phyloP scores from a whole-genome alignment of 148 eudicot genomes.

The Camellia sinensis region DNA sequence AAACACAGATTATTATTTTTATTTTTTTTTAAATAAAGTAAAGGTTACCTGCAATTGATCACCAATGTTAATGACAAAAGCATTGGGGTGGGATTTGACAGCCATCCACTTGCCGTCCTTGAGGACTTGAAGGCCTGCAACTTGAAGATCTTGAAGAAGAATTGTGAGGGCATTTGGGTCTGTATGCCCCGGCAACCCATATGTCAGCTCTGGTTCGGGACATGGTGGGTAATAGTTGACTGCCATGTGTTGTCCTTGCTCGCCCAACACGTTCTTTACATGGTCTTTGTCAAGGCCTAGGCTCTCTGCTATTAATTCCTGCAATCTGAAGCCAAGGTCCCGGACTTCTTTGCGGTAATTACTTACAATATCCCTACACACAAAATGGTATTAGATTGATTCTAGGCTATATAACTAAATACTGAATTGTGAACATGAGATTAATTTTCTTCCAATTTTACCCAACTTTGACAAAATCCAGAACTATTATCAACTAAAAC shows the following conservation, averaged over 20 bases:
- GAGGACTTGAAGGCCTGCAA: slow-evolving; percentile 79
- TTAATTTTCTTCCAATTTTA: too few relatives aligned
- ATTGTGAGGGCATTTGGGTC: slow-evolving; percentile 94
- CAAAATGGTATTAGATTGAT: too few relatives aligned
- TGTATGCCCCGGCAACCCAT: slow-evolving; percentile 83
- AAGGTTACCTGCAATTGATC: slow-evolving; percentile 70
- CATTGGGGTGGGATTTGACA: slow-evolving; percentile 65
- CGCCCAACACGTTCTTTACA: slow-evolving; percentile 55
- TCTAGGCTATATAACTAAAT: too few relatives aligned
- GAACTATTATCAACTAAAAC: too few relatives aligned
- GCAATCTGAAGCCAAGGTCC: slow-evolving; percentile 63
- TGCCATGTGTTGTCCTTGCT: slow-evolving; percentile 97
- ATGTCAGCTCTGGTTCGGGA: slow-evolving; percentile 84
- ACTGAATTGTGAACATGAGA: too few relatives aligned
- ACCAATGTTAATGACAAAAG: slow-evolving; percentile 86
- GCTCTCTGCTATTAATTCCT: slow-evolving; percentile 77
- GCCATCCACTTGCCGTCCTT: slow-evolving; percentile 75
- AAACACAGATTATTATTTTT: too few relatives aligned
- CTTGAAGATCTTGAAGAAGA: slow-evolving; percentile 71
- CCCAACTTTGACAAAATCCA: too few relatives aligned
- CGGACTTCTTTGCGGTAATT: slow-evolving; percentile 60
- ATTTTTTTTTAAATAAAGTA: too few relatives aligned
- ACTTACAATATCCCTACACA: slow-evolving; percentile 60
- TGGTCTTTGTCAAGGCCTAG: slow-evolving; percentile 59
- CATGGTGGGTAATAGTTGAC: slow-evolving; percentile 85